Conservation (phyloP, 1,139 yeast genomes). For the Blastobotrys illinoisensis region DNA sequence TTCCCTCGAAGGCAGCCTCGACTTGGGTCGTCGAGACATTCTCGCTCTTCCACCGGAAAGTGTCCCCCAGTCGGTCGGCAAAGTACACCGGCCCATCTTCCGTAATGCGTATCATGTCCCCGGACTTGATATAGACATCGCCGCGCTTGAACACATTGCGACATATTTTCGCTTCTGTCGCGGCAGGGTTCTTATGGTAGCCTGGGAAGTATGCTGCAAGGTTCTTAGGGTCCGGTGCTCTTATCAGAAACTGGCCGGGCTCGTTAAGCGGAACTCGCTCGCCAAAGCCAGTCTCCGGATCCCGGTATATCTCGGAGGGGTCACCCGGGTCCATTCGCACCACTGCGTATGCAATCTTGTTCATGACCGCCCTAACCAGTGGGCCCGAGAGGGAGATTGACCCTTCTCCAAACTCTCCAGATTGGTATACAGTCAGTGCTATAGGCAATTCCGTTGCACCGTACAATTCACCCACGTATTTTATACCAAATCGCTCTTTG, state of each 20-base stretch:
- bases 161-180: constrained; percentile 69
- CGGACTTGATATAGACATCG: constrained; percentile 88
- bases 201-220: constrained; percentile 69
- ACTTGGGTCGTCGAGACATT: constrained; percentile 94
- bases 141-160: constrained; percentile 74
- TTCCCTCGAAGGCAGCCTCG: constrained; percentile 56
- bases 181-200: constrained; percentile 73
- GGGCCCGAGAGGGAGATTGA: constrained; percentile 81
- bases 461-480: constrained; percentile 82
- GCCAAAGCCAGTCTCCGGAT: constrained; percentile 64
- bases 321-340: constrained; percentile 80
- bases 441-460: constrained; percentile 93
- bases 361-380: constrained; percentile 13
- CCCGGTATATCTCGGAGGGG: constrained; percentile 64
- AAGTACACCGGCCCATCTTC: constrained; percentile 68
- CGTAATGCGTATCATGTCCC: constrained; percentile 74
- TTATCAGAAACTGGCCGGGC: constrained; percentile 86
- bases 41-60: constrained; percentile 96
- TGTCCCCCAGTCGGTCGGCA: constrained; percentile 91
- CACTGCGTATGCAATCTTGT: constrained; percentile 29
- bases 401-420: constrained; percentile 77
- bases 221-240: constrained; percentile 53
- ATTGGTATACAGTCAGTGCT: constrained; percentile 79
- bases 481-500: constrained; percentile 68
- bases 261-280: constrained; percentile 47